Base-by-base conservation (phyloP, 1,139 yeast species). In the Taiozyma sp. region DNA sequence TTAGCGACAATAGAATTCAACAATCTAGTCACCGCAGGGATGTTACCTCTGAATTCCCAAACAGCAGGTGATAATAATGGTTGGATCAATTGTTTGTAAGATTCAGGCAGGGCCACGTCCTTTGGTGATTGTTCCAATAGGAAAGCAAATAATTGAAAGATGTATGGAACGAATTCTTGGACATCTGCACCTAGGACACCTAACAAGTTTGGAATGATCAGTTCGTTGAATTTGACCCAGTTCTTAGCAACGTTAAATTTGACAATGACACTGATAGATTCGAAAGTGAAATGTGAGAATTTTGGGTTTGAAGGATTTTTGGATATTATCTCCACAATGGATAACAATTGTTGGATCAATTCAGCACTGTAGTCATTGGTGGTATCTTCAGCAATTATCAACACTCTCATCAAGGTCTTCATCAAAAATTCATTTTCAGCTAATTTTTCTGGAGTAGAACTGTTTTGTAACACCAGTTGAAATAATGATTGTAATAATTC, bases 291-390 rank as follows among this genome's bases (percentile, higher is more conserved):
- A 69, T 95, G 99, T 8, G 92, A 81, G 66, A 93, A 95, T 60
- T 84, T 82, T 27, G 99, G 99, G 67, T 95, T 95, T 12, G 98
- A 88, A 14, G 99, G 99, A 63, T 95, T 95, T 61, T 84, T 84
- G 41, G 92, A 76, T 48, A 92, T 89, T 24, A 83, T 80, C 38
- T 76, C 76, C 46, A 92, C 75, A 48, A 95, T 87, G 48, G 78
- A 74, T 49, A 91, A 70, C 45, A 93, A 73, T 65, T 92, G 93
- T 34, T 78, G 75, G 46, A 87, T 71, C 28, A 78, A 56, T 22
- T 81, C 76, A 12, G 73, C 57, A 49, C 76, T 71, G 51, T 77
- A 71, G 23, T 70, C 65, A 29, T 68, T 66, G 19, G 83, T 63
- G 1, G 81, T 68, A 52, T 87, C 90, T 64, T 89, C 96, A 22